Conservation (phyloP, 257 asterid genomes). For the Nicotiana tabacum region DNA sequence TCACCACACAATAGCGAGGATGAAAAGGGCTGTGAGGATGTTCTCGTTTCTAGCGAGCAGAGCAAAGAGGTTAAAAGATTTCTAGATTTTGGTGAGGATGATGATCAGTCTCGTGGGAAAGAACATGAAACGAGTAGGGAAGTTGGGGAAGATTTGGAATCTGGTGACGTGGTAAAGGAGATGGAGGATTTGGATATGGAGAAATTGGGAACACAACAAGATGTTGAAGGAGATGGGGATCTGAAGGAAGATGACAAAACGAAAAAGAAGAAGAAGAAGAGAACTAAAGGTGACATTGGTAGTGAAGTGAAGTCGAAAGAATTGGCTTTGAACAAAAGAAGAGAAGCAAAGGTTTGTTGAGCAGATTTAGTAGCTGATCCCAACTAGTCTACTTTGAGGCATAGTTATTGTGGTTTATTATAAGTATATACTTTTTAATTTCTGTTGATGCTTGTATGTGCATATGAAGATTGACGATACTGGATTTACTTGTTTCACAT, state of each 20-base stretch:
- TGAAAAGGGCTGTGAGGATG: slow-evolving; percentile 4
- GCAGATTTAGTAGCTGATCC: background rate
- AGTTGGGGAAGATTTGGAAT: slow-evolving; percentile 27
- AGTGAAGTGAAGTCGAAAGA: slow-evolving; percentile 25
- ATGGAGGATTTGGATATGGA: slow-evolving; percentile 13
- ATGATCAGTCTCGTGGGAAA: background rate
- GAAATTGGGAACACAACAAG: slow-evolving; percentile 19
- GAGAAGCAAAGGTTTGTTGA: slow-evolving; percentile 57
- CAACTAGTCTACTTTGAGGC: background rate
- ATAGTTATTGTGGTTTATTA: background rate
- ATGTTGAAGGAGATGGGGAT: background rate
- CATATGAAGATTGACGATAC: background rate
- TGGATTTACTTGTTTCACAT: background rate
- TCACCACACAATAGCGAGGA: slow-evolving; percentile 24
- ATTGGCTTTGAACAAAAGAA: slow-evolving; percentile 39
- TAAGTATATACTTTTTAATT: background rate
- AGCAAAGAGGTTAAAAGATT: slow-evolving; percentile 1
- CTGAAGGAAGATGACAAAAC: slow-evolving; percentile 9
- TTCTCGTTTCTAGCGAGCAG: background rate
- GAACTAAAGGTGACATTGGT: slow-evolving; percentile 23
- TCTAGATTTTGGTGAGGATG: background rate
- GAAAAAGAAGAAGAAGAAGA: slow-evolving; percentile 39
- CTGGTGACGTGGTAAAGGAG: slow-evolving; percentile 26
- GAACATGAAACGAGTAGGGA: background rate
- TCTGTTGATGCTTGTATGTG: background rate